Evolutionary conservation across 1,284 basidiomycete species (phyloP).

Genomic region (Chalciporus piperatoides): DNA sequence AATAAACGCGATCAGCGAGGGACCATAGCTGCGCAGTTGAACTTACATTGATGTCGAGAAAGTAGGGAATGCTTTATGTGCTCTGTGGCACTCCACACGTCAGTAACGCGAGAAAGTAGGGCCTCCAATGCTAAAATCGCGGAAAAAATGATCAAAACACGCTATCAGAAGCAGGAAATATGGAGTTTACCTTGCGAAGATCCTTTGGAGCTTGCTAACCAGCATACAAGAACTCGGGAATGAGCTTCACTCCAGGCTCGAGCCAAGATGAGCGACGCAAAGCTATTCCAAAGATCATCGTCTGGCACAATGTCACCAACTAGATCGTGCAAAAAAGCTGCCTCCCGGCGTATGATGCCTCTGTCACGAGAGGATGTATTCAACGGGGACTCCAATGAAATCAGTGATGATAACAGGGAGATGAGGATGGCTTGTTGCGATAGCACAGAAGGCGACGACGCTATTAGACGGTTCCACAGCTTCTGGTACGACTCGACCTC

Average conservation of each 20-base stretch:
- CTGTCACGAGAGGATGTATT: slow-evolving; percentile 33
- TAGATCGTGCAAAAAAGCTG: slow-evolving; percentile 43
- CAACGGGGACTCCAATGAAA: slow-evolving; percentile 25
- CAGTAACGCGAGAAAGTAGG: slow-evolving; percentile 47
- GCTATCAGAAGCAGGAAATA: background rate
- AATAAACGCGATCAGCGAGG: slow-evolving; percentile 1
- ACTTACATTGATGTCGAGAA: slow-evolving; percentile 63
- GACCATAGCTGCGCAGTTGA: background rate
- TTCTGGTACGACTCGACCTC: slow-evolving; percentile 38
- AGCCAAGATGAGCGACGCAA: slow-evolving; percentile 47
- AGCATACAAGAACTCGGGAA: slow-evolving; percentile 63
- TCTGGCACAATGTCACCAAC: slow-evolving; percentile 46
- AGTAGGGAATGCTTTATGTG: slow-evolving; percentile 73
- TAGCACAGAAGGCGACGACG: slow-evolving; percentile 48
- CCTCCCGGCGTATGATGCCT: slow-evolving; percentile 49
- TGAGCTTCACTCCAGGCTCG: slow-evolving; percentile 57
- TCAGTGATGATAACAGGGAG: slow-evolving; percentile 54
- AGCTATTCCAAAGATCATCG: slow-evolving; percentile 50
- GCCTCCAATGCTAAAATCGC: slow-evolving; percentile 42
- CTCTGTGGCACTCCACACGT: slow-evolving; percentile 63
- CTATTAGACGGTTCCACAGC: slow-evolving; percentile 50
- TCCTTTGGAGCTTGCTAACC: slow-evolving; percentile 44
- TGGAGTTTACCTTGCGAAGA: slow-evolving; percentile 38
- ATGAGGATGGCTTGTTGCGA: slow-evolving; percentile 53
- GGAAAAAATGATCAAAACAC: slow-evolving; percentile 8